phyloP scores from a whole-genome alignment of 2,329 filamentous ascomycete species.

The Colletotrichum zoysiae region DNA sequence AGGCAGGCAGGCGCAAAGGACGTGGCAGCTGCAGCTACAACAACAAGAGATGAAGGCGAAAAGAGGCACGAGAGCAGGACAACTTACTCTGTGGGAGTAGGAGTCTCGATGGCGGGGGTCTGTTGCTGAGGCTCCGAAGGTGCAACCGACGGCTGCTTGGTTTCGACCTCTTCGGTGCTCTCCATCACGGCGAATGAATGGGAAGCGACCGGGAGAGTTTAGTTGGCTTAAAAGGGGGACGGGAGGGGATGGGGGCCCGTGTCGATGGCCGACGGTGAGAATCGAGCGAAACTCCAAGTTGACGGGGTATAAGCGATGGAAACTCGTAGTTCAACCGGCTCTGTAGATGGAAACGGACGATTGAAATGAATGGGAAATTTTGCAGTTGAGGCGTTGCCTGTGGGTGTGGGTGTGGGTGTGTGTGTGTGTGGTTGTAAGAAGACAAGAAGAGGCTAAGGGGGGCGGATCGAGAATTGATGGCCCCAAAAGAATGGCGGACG shows the following conservation, averaged over 20 bases:
- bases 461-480: conserved; percentile 5
- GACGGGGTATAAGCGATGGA: conserved; percentile 1
- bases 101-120: conserved; percentile 32
- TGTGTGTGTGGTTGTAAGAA: conserved; percentile 23
- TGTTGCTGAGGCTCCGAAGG: conserved; percentile 36
- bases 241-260: not conserved
- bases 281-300: conserved; percentile 17
- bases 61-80: not conserved
- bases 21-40: not conserved
- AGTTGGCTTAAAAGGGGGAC: not conserved
- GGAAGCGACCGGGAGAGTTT: conserved; percentile 18
- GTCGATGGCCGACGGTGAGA: conserved; percentile 6
- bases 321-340: conserved; percentile 23
- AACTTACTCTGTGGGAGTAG: conserved; percentile 36
- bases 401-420: conserved; percentile 3
- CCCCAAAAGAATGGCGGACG: conserved; percentile 21
- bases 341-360: not conserved
- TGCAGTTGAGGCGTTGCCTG: conserved; percentile 16
- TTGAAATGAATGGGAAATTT: conserved; percentile 1
- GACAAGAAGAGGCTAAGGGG: conserved; percentile 29
- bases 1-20: not conserved
- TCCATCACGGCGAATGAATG: conserved; percentile 27
- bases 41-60: not conserved
- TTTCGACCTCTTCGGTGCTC: conserved; percentile 38
- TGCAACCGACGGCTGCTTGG: conserved; percentile 38